Evolutionary conservation across 1,139 yeast genomes (phyloP).

Genomic region (Taphrina confusa): DNA sequence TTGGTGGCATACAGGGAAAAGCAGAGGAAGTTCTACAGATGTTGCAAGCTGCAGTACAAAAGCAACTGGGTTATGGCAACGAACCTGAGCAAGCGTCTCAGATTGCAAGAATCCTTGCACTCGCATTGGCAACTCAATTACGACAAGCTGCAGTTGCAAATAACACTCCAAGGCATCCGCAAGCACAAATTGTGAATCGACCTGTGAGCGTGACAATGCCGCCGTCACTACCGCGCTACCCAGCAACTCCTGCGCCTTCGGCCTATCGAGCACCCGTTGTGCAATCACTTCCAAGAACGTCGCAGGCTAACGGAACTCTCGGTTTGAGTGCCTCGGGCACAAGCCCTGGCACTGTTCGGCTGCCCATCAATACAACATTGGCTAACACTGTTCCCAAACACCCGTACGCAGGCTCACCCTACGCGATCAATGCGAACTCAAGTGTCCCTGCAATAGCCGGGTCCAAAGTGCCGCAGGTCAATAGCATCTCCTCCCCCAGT

Average conservation of each 20-base stretch:
- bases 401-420: background rate
- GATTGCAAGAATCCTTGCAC: constrained; percentile 41
- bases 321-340: background rate
- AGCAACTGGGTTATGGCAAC: constrained; percentile 36
- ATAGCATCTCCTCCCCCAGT: no score
- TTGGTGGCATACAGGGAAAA: constrained; percentile 34
- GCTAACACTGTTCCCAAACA: background rate
- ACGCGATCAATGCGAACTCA: constrained; percentile 8
- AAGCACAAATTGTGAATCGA: background rate
- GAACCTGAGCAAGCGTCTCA: constrained; percentile 39
- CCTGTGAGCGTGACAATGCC: background rate
- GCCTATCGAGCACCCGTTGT: background rate
- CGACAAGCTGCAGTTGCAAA: constrained; percentile 26
- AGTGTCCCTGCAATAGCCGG: no score
- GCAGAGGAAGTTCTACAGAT: constrained; percentile 39
- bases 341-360: no score
- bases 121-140: constrained; percentile 40
- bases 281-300: background rate
- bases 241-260: background rate
- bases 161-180: background rate
- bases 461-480: no score
- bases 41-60: constrained; percentile 36
- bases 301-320: background rate
- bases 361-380: background rate
- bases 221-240: constrained; percentile 1